Base-by-base conservation (phyloP, 345 rosid genomes). In the Aquilaria yunnanensis region DNA sequence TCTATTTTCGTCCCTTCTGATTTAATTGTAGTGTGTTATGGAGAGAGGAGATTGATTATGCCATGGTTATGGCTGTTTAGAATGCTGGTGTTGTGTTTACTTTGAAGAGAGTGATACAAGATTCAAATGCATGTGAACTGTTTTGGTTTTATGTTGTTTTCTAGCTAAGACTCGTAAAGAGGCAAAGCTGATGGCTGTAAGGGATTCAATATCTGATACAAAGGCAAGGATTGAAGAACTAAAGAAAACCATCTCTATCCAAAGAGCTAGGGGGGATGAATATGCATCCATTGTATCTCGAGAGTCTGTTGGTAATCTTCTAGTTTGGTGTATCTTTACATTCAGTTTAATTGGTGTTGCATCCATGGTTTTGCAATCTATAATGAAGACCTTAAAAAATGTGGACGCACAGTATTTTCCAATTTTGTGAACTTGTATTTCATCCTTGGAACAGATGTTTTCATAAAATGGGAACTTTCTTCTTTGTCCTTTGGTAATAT, bases 81-180 rank as follows among this genome's bases (percentile, higher is more conserved):
- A 37, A 37, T 37, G 8, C 43, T 37, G 11, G 57, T 52, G 14
- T 4, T 10, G 29, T 14, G 3, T 13, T 52, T 52, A 8, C 6
- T 9, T 13, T 14, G 29, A 12, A n/a, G 6, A 52, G 2, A 7
- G 29, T 63, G n/a, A 31, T 14, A 59, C 51, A 31, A 45, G 10
- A 49, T 32, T 31, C 49, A 5, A 34, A 33, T 65, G 46, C 1
- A 31, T 55, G 47, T 3, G 29, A 47, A 5, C 9, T 33, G 56
- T 66, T 3, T 51, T 53, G 45, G 30, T 34, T 62, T 51, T 62
- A 12, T 66, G 41, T 62, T 67, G 29, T 29, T 75, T 51, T 75
- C 57, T 72, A 90, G 99, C 76, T 73, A 94, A 90, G 78, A 88
- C 93, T 0, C 85, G 83, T 64, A 78, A 72, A 66, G 99, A 90